phyloP scores from a whole-genome alignment of 208 protist genomes.

The Leishmania arabica region DNA sequence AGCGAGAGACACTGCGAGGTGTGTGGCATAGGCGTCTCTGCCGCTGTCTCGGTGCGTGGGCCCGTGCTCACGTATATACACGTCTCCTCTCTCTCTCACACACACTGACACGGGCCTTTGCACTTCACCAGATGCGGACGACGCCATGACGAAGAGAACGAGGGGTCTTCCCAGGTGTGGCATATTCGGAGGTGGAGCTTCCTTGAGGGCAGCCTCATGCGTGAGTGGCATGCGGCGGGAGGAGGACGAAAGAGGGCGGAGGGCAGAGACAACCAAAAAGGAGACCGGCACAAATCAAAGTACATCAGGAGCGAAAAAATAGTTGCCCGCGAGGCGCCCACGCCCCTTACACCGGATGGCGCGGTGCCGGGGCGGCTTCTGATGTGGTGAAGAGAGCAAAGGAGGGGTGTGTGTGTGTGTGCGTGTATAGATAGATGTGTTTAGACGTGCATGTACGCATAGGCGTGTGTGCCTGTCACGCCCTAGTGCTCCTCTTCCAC shows the following conservation, averaged over 20 bases:
- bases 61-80: background rate
- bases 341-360: too few species aligned
- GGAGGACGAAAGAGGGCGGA: background rate
- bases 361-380: background rate
- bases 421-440: background rate
- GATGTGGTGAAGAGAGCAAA: background rate
- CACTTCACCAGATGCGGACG: background rate
- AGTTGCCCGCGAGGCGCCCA: background rate
- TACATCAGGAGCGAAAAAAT: background rate
- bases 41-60: background rate
- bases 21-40: background rate
- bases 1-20: background rate
- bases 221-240: background rate
- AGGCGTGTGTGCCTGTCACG: background rate
- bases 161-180: background rate
- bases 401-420: background rate
- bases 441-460: background rate
- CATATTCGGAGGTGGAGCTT: background rate
- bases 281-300: background rate
- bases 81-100: background rate
- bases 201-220: background rate
- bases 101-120: background rate
- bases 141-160: background rate
- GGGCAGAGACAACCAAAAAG: background rate
- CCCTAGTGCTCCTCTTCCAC: slow-evolving; percentile 50